These are phyloP conservation scores for Lyophyllum atratum DNA, from an alignment of 768 basidiomycete species.

Conservation along the genomic window DNA sequence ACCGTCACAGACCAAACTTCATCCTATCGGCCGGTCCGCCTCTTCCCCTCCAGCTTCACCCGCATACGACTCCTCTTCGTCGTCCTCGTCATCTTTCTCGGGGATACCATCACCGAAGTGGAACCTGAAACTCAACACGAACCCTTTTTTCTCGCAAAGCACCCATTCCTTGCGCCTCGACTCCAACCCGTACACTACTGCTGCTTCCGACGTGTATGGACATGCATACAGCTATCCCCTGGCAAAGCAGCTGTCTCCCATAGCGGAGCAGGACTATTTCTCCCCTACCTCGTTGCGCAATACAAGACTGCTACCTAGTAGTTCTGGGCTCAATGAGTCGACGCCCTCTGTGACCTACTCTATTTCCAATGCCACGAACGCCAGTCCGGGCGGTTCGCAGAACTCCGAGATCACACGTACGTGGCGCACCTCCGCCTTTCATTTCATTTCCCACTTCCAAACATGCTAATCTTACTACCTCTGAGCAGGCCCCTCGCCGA, in stretches of 20 bases:
- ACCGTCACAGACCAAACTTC: conserved; percentile 16
- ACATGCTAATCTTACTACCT: neutral
- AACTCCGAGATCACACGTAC: conserved; percentile 47
- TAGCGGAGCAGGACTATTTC: conserved; percentile 64
- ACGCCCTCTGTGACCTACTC: conserved; percentile 18
- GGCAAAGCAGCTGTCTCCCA: conserved; percentile 63
- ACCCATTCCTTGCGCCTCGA: conserved; percentile 46
- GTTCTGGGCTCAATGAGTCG: conserved; percentile 17
- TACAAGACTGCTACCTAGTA: conserved; percentile 32
- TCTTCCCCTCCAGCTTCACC: conserved; percentile 29
- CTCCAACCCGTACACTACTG: conserved; percentile 24
- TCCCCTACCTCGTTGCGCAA: conserved; percentile 45
- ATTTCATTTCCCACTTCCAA: conserved; percentile 1
- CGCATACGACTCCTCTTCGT: conserved; percentile 22
- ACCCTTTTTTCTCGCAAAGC: conserved; percentile 33
- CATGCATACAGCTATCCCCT: conserved; percentile 37
- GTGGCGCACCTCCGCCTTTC: conserved; percentile 15
- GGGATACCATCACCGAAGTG: conserved; percentile 21
- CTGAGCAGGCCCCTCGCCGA: conserved; percentile 47
- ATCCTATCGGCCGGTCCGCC: conserved; percentile 26
- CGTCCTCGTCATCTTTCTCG: conserved; percentile 27
- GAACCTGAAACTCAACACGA: conserved; percentile 33
- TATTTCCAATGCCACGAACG: conserved; percentile 19
- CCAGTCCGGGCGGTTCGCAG: conserved; percentile 36
- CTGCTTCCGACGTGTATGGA: conserved; percentile 35